Percentiles rank a stretch among this genome's conserved stretches.
phyloP scores from a whole-genome alignment of 352 stramenopile genomes.

The Phytophthora sansomeana region DNA sequence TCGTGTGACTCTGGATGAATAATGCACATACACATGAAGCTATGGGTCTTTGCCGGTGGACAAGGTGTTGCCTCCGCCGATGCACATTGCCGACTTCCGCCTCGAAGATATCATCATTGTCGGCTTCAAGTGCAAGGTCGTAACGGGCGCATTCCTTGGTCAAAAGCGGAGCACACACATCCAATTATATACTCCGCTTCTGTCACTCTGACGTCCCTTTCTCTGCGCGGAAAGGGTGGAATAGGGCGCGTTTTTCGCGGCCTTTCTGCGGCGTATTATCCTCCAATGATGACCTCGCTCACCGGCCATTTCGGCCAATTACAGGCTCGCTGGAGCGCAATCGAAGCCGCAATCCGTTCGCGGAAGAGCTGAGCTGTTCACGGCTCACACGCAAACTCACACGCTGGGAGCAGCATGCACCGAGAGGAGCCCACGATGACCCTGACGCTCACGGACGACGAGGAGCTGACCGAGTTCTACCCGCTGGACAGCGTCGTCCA shows the following conservation, averaged over 20 bases:
- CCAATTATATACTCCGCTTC: neutral
- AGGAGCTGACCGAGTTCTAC: slow-evolving; percentile 41
- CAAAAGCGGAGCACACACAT: neutral
- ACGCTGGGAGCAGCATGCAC: neutral
- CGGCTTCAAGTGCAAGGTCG: neutral
- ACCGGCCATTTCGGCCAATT: slow-evolving; percentile 18
- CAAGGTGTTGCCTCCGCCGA: no score
- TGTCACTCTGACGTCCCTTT: neutral
- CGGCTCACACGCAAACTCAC: neutral
- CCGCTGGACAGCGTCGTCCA: slow-evolving; percentile 26
- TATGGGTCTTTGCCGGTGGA: no score
- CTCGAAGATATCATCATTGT: neutral
- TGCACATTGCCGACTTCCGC: no score
- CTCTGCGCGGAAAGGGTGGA: slow-evolving; percentile 15
- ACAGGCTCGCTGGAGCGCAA: neutral
- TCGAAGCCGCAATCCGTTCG: slow-evolving; percentile 28
- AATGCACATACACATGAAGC: neutral
- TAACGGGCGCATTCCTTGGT: neutral
- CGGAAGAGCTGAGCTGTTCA: slow-evolving; percentile 21
- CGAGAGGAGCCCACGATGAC: slow-evolving; percentile 4
- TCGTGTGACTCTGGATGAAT: neutral
- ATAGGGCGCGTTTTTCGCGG: slow-evolving; percentile 19
- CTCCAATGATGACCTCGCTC: slow-evolving; percentile 11
- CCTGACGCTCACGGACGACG: slow-evolving; percentile 12
- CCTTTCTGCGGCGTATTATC: neutral